Evolutionary conservation across 2,329 filamentous ascomycete genomes (phyloP).

Genomic region (Chrysoporthe cubensis): DNA sequence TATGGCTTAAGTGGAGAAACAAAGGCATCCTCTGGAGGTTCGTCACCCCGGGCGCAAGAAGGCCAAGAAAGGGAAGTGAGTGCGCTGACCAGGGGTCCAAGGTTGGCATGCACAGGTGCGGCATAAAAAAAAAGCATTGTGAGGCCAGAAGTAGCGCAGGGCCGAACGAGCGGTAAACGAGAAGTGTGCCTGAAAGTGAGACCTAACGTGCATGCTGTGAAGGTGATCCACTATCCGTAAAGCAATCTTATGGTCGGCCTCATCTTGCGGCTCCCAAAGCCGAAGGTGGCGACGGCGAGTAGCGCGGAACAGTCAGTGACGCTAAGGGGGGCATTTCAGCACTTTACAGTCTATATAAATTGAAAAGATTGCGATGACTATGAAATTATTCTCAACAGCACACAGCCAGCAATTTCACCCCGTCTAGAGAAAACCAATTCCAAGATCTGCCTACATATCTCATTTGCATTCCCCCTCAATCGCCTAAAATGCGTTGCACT

Average conservation of each 20-base stretch:
- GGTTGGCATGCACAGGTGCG: neutral
- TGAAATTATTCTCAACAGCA: neutral
- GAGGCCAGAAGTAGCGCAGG: neutral
- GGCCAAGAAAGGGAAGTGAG: neutral
- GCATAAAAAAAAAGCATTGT: neutral
- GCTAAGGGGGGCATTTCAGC: too few species aligned
- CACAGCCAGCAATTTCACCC: neutral
- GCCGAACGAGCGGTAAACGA: neutral
- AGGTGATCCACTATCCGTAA: neutral
- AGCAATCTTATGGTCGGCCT: neutral
- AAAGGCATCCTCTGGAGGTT: neutral
- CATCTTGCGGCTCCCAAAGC: neutral
- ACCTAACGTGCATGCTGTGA: neutral
- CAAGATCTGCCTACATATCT: neutral
- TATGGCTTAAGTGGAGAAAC: neutral
- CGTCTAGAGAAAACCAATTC: neutral
- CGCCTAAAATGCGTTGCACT: neutral
- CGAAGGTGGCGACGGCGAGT: neutral
- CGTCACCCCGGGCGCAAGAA: neutral
- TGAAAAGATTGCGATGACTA: neutral
- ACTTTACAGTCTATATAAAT: neutral
- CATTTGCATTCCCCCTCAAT: neutral
- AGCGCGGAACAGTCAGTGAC: neutral
- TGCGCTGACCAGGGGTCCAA: neutral
- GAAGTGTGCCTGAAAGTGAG: neutral